Evolutionary conservation across 164 flowering plant genomes (phyloP).

Genomic region (Liquidambar formosana): DNA sequence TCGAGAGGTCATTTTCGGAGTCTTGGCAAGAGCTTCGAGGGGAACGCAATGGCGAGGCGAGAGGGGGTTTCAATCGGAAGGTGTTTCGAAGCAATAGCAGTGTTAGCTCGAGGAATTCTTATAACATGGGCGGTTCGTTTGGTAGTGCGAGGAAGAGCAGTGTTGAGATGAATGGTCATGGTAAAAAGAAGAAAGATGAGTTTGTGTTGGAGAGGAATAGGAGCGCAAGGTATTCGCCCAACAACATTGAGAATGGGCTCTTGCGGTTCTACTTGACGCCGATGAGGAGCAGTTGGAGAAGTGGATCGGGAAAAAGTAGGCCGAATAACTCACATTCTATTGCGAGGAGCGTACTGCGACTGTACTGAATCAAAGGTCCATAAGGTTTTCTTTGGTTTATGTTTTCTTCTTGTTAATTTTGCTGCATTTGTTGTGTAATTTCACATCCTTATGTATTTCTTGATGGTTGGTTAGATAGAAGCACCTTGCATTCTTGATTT

Average conservation of each 20-base stretch:
- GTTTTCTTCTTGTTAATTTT: conserved; percentile 25
- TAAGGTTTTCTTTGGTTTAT: conserved; percentile 32
- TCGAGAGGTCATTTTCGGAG: conserved; percentile 81
- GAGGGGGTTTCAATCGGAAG: conserved; percentile 43
- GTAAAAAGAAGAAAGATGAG: conserved; percentile 42
- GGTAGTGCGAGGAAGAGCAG: conserved; percentile 34
- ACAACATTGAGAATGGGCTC: conserved; percentile 52
- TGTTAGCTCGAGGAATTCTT: conserved; percentile 68
- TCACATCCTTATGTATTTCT: conserved; percentile 35
- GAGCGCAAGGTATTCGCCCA: conserved; percentile 64
- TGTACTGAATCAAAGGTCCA: conserved; percentile 52
- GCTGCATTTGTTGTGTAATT: conserved; percentile 40
- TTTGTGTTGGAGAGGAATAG: conserved; percentile 60
- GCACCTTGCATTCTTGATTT: conserved; percentile 27
- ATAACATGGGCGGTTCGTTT: conserved; percentile 34
- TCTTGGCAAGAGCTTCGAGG: conserved; percentile 80
- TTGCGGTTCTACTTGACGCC: conserved; percentile 66
- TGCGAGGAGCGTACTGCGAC: conserved; percentile 71
- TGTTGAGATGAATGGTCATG: conserved; percentile 40
- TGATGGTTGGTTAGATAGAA: conserved; percentile 31
- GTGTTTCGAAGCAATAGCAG: conserved; percentile 74
- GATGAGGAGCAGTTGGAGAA: conserved; percentile 66
- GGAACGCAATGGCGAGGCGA: conserved; percentile 42
- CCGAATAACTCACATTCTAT: conserved; percentile 65
- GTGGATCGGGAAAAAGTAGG: conserved; percentile 51